phyloP scores from a whole-genome alignment of 1,139 yeast genomes.

The Scheffersomyces lignicola region DNA sequence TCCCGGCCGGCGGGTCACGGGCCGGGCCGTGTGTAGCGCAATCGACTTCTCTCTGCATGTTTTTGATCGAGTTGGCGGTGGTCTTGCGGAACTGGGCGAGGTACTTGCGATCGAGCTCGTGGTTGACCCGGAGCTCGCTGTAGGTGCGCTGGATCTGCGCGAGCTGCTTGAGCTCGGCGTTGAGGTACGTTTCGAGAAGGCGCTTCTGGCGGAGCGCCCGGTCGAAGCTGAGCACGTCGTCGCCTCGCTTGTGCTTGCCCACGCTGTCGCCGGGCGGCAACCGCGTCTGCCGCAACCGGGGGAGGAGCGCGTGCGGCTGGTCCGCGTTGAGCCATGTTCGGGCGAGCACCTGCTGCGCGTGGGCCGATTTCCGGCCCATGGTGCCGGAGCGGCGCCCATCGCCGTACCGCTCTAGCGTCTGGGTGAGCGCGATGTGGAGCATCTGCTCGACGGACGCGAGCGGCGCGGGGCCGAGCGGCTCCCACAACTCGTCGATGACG shows the following conservation, averaged over 20 bases:
- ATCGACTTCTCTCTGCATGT: conserved; percentile 12
- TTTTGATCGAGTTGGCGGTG: conserved; percentile 12
- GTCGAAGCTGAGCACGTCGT: conserved; percentile 34
- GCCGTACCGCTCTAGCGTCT: conserved; percentile 29
- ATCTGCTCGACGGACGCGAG: conserved; percentile 27
- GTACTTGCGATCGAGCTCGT: conserved; percentile 35
- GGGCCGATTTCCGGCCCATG: conserved; percentile 19
- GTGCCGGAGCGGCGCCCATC: conserved; percentile 9
- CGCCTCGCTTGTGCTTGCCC: conserved; percentile 14
- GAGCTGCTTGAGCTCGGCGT: conserved; percentile 44
- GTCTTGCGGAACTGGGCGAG: conserved; percentile 27
- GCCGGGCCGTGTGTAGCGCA: too few relatives aligned
- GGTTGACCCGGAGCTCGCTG: conserved; percentile 21
- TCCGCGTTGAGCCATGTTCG: conserved; percentile 32
- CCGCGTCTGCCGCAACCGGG: conserved; percentile 33
- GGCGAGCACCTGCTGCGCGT: conserved; percentile 28
- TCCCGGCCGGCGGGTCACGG: conserved; percentile 7
- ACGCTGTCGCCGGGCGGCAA: conserved; percentile 32
- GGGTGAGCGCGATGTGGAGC: conserved; percentile 29
- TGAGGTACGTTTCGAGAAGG: conserved; percentile 38
- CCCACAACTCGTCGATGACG: conserved; percentile 38
- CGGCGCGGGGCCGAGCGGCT: conserved; percentile 23
- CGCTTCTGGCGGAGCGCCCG: conserved; percentile 28
- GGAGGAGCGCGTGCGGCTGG: conserved; percentile 28
- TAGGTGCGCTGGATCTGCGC: conserved; percentile 31